Evolutionary conservation across 306 rosid species (phyloP), one percentile per base, ranked within the genome.

Genomic region (Morella rubra): DNA sequence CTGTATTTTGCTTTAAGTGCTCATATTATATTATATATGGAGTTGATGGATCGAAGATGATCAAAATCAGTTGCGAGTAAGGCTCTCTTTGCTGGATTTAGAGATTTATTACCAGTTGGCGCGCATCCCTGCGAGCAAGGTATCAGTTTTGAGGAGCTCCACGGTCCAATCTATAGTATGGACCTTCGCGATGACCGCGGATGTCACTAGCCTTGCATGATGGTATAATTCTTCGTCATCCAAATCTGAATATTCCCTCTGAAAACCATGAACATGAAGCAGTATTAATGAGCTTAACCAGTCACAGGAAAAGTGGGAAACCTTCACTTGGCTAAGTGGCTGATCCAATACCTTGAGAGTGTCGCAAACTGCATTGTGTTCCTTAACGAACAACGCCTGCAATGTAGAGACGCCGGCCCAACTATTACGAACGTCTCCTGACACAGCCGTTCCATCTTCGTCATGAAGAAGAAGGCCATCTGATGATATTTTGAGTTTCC

Each of bases 131-230:
- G 91, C 93, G 18, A 76, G 91, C 2, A 89, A 60, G 42, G 85
- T 89, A 52, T 89, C 88, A 0, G 89, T 89, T 78, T 89, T 87
- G 76, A 87, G 89, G 37, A 89, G 93, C 74, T 89, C 93, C 0
- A 89, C 89, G 1, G 91, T 89, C 93, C 91, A 89, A 77, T 89
- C 93, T 7, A 89, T 85, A 69, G 91, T 87, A 44, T 89, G 91
- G 69, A 89, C 41, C 82, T 89, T 89, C 32, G 90, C 91, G 27
- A 89, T 85, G 37, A 87, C 91, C 49, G 93, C 93, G 11, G 93
- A 78, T 40, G 89, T 89, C 75, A 89, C 93, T 50, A 89, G 76
- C 80, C 93, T 89, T 0, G 88, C 93, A 71, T 84, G 82, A 22
- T 88, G 81, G 44, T 87, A 89, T 15, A 89, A 65, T 5, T 87